Conservation (phyloP, 148 eudicot species). For the Mesembryanthemum crystallinum region DNA sequence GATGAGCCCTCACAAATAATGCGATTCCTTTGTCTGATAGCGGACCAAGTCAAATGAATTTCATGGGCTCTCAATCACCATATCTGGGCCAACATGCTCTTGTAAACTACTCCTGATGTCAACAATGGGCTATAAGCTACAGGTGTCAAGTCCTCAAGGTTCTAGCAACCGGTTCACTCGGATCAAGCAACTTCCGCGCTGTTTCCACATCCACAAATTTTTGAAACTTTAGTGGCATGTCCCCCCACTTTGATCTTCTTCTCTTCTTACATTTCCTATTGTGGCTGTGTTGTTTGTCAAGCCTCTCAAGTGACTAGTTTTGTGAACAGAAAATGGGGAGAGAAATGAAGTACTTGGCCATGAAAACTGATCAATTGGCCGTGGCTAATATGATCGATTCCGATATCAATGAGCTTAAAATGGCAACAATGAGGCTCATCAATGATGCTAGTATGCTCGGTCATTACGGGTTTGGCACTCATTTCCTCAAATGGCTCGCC, state of each 20-base stretch:
- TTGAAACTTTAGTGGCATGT: neutral
- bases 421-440: constrained; percentile 42
- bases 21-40: neutral
- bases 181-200: constrained; percentile 14
- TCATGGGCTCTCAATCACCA: neutral
- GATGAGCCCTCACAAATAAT: too few relatives aligned
- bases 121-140: neutral
- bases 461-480: constrained; percentile 53
- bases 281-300: neutral
- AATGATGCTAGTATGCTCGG: constrained; percentile 48
- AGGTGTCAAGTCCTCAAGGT: neutral
- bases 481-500: constrained; percentile 75
- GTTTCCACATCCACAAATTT: neutral
- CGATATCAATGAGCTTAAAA: constrained; percentile 54
- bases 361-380: constrained; percentile 40
- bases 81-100: neutral
- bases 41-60: neutral
- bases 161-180: constrained; percentile 14
- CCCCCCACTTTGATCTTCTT: too few relatives aligned
- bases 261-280: neutral
- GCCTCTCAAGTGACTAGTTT: neutral
- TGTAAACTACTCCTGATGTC: too few relatives aligned
- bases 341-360: constrained; percentile 35
- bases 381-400: constrained; percentile 39
- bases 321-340: constrained; percentile 47